Evolutionary conservation across 2,329 filamentous ascomycete genomes (phyloP).

Genomic region (Exophiala xenobiotica): DNA sequence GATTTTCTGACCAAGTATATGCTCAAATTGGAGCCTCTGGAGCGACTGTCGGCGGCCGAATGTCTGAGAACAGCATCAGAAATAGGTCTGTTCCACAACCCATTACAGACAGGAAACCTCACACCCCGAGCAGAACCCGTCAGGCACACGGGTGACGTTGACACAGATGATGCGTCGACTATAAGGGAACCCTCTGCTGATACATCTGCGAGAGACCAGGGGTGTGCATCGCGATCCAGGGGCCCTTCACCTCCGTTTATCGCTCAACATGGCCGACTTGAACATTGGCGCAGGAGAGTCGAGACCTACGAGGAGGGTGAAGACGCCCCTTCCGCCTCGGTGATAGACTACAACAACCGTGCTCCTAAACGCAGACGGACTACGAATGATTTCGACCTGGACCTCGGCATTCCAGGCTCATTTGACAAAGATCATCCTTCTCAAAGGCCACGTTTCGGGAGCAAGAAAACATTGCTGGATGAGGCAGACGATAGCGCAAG

Average conservation of each 20-base stretch:
- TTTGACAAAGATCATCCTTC: too few relatives aligned
- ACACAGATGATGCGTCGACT: not conserved
- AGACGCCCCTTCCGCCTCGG: not conserved
- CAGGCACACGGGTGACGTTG: not conserved
- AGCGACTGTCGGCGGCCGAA: constrained; percentile 7
- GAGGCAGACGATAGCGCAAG: too few relatives aligned
- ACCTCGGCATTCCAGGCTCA: too few relatives aligned
- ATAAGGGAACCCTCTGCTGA: not conserved
- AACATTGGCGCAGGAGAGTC: too few relatives aligned
- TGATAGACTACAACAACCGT: not conserved
- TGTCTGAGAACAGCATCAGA: constrained; percentile 6
- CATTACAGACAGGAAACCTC: constrained; percentile 2
- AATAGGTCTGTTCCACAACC: constrained; percentile 4
- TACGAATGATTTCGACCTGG: not conserved
- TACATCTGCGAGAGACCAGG: not conserved
- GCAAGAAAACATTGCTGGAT: too few relatives aligned
- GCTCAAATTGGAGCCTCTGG: constrained; percentile 9
- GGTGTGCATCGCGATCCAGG: not conserved
- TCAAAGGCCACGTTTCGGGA: too few relatives aligned
- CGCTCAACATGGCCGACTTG: too few relatives aligned
- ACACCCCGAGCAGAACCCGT: constrained; percentile 2
- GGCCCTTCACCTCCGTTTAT: not conserved
- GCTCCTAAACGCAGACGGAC: not conserved
- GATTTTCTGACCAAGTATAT: constrained; percentile 8
- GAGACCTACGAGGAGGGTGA: too few relatives aligned